Base-by-base conservation (phyloP, 208 protist genomes). In the Zelonia costaricensis region DNA sequence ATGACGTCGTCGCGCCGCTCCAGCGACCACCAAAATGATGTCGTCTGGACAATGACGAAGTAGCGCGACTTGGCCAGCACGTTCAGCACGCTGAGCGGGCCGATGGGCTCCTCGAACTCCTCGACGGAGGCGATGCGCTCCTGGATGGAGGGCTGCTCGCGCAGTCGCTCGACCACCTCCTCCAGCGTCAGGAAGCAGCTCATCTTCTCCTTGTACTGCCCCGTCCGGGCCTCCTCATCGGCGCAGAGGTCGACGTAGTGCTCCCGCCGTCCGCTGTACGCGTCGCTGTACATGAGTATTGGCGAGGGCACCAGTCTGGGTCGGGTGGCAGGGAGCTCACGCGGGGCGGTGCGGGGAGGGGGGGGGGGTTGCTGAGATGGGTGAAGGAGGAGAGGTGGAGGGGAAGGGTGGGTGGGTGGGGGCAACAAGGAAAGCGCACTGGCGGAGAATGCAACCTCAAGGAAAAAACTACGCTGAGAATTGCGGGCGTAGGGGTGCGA, bases 201-300 rank as follows among this genome's bases (percentile, higher is more conserved):
- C 52, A 70, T 68, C 61, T 84, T 84, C 0, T 62, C 54, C 27
- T 62, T 53, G 28, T 60, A 63, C 42, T 61, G 48, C 10, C 68
- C 62, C 2, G 55, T 23, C n/a, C 45, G 35, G 0, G 64, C 39
- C 27, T 80, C 80, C 10, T 76, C 76, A 49, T 87, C 80, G 1
- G 80, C 80, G 52, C 59, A 74, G 23, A 87, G 64, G 35, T 87
- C 80, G 10, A 87, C 43, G 52, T 87, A 87, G 60, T 84, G 73
- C 48, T 86, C 80, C 18, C 70, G 62, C 40, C 61, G 53, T 38
- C 23, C 56, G 31, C 52, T 25, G 40, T 58, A 61, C 33, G 40
- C 42, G 20, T 64, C 53, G n/a, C 49, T 47, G 40, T 67, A 45
- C 48, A 77, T 69, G 63, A 15, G n/a, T n/a, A n/a, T n/a, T n/a